A percentile compares a stretch with the other conserved stretches of the same genome.
Conservation (phyloP, 1,284 basidiomycete species). For the Ustilago hordei region DNA sequence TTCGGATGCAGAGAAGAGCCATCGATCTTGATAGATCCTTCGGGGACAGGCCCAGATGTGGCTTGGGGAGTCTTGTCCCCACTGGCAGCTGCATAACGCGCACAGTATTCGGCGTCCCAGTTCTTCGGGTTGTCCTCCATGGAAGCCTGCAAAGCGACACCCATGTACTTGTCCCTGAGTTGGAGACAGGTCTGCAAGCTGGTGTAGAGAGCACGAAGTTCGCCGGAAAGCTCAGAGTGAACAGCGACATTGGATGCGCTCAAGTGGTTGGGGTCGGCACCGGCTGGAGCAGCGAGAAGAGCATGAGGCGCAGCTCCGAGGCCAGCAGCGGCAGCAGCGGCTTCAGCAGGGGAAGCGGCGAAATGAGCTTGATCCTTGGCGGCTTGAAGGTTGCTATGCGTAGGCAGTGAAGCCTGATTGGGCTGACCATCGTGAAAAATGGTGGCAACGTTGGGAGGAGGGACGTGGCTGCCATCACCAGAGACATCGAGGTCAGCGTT, state of each 20-base stretch:
- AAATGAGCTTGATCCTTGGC: conserved; percentile 35
- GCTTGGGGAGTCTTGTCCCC: conserved; percentile 11
- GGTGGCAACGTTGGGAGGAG: conserved; percentile 51
- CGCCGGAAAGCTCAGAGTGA: conserved; percentile 57
- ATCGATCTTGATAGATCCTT: conserved; percentile 62
- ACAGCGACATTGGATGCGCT: conserved; percentile 41
- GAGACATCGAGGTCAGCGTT: conserved; percentile 50
- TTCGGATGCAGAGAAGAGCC: conserved; percentile 52
- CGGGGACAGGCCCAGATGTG: conserved; percentile 16
- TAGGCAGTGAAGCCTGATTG: conserved; percentile 19
- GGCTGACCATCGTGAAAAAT: conserved; percentile 28
- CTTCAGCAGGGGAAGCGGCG: conserved; percentile 58
- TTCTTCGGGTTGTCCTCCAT: conserved; percentile 69
- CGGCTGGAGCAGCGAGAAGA: conserved; percentile 2
- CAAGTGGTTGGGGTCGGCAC: conserved; percentile 24
- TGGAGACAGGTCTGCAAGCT: conserved; percentile 63
- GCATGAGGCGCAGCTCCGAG: conserved; percentile 50
- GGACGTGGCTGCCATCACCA: conserved; percentile 47
- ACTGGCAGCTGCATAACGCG: conserved; percentile 26
- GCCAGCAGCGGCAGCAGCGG: conserved; percentile 55
- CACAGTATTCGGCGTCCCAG: conserved; percentile 68
- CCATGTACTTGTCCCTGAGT: conserved; percentile 69
- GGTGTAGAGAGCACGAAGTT: conserved; percentile 59
- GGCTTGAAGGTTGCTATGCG: conserved; percentile 22
- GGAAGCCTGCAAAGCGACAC: conserved; percentile 58